Conservation (phyloP, 1,284 basidiomycete species). For the Ceratobasidium sp. region DNA sequence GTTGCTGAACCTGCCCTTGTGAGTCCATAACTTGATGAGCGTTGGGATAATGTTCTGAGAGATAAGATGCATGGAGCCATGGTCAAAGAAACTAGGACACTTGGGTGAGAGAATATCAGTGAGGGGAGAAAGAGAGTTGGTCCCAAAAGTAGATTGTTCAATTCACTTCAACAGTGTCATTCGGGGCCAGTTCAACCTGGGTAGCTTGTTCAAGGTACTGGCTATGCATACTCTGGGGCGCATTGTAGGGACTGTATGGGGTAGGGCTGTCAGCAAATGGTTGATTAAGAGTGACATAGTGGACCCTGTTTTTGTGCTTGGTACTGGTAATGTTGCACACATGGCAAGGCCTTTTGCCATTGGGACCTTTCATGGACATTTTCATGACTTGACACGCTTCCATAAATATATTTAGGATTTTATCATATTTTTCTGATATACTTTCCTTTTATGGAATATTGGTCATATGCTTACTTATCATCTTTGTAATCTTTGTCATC, state of each 20-base stretch:
- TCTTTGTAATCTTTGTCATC: no score
- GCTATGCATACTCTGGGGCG: slow-evolving; percentile 32
- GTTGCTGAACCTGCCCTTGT: slow-evolving; percentile 61
- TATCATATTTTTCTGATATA: no score
- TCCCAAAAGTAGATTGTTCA: not conserved
- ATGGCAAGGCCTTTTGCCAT: slow-evolving; percentile 44
- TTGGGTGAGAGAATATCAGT: slow-evolving; percentile 55
- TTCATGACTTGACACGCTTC: no score
- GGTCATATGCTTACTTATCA: no score
- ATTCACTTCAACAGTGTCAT: not conserved
- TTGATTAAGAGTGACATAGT: not conserved
- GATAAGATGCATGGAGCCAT: slow-evolving; percentile 65
- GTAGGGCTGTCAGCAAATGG: not conserved
- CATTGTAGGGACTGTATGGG: not conserved
- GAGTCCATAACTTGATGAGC: slow-evolving; percentile 51
- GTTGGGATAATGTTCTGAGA: slow-evolving; percentile 58
- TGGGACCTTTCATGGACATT: slow-evolving; percentile 48
- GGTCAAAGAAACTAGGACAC: slow-evolving; percentile 62
- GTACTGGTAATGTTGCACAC: slow-evolving; percentile 43
- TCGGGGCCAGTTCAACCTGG: not conserved
- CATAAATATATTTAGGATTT: no score
- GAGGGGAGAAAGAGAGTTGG: slow-evolving; percentile 28
- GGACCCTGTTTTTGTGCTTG: not conserved
- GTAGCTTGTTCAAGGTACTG: not conserved
- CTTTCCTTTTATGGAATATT: no score